Evolutionary conservation across 805 yeast genomes (phyloP), one percentile per base, ranked within the genome.

Genomic region (Spathaspora sp.): DNA sequence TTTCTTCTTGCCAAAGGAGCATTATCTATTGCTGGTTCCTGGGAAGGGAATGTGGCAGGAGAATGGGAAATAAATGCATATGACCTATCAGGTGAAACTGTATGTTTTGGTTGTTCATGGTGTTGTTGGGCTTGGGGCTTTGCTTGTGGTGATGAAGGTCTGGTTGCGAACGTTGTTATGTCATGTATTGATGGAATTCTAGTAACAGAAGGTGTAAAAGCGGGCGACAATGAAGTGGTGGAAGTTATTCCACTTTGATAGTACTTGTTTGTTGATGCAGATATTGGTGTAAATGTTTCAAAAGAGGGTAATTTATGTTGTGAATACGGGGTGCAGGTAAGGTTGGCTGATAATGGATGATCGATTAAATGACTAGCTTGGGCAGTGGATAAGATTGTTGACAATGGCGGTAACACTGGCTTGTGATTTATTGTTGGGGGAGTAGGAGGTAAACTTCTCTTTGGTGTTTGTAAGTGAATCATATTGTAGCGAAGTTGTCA

Each of bases 51-150:
- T 0, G 97, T 89, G 17, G 90, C 84, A 28, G 91, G 96, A 7
- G 97, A 89, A 69, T 93, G 98, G 19, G 96, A 85, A 57, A 93
- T 93, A 69, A 93, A 93, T 16, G 97, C 97, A 70, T 85, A 88
- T 17, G 78, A 65, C 57, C 75, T 62, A 2, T 56, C 60, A 11
- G 46, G 44, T 11, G 44, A 23, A 16, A 19, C 44, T 18, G 29
- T 23, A 7, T 11, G 29, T 42, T 42, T 42, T 42, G 44, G 44
- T 14, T 19, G 44, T 11, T 42, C 44, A 14, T 14, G 44, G 4
- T 10, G 14, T 57, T 20, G 54, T 53, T 46, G 53, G 20, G 26
- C 26, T 23, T 23, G 26, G 26, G 26, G 26, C 26, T 23, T 23
- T 46, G 54, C 17, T 26, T 53, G 35, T 11, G 54, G n/a, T n/a